Conservation (phyloP, 1,284 basidiomycete genomes). For the Trametes pubescens region DNA sequence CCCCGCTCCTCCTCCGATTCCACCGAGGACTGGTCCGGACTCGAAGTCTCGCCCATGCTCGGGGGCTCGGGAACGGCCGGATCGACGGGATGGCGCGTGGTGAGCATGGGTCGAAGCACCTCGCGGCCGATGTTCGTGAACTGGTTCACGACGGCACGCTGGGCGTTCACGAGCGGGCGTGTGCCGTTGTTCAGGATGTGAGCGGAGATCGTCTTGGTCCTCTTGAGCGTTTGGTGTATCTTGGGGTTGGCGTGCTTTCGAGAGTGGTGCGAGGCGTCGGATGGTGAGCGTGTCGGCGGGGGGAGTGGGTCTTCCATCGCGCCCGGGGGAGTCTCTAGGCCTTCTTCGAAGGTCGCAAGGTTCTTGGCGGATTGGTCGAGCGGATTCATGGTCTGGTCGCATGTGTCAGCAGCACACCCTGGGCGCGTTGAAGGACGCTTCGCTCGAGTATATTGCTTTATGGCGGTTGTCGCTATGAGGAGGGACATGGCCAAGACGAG, state of each 20-base stretch:
- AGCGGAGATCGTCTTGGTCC: constrained; percentile 11
- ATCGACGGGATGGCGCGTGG: background rate
- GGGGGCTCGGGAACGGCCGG: background rate
- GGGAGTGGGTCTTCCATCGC: background rate
- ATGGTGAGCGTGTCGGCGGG: background rate
- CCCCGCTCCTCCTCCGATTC: background rate
- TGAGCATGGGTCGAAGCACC: background rate
- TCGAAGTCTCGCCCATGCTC: background rate
- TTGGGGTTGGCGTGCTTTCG: background rate
- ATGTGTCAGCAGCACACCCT: background rate
- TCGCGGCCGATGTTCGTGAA: constrained; percentile 3
- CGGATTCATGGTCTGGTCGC: background rate
- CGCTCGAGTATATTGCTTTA: background rate
- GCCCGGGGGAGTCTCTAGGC: background rate
- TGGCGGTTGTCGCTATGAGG: background rate
- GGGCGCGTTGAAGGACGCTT: background rate
- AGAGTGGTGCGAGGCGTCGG: constrained; percentile 1
- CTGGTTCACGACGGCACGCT: constrained; percentile 3
- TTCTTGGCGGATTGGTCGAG: background rate
- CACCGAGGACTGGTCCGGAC: background rate
- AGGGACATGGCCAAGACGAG: background rate
- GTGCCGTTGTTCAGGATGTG: constrained; percentile 12
- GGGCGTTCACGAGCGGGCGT: constrained; percentile 1
- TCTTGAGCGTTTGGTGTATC: background rate
- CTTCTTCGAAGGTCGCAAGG: background rate